Base-by-base conservation (phyloP, 352 stramenopile genomes). In the Phytophthora sp. region DNA sequence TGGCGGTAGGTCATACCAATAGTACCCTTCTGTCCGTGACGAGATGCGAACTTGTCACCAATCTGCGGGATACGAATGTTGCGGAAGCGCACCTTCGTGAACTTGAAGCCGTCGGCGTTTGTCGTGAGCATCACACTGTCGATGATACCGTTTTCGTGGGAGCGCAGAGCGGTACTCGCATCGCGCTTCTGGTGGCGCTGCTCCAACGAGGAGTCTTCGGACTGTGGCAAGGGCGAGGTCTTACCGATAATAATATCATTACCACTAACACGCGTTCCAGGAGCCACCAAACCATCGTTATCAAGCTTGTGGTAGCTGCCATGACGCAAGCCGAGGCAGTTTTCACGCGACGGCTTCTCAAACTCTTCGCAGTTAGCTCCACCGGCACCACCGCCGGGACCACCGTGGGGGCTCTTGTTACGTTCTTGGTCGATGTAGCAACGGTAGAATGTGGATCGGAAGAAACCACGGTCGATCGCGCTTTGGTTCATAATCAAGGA, bases 401-500 rank as follows among this genome's bases (percentile, higher is more conserved):
- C 84, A 35, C 87, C 84, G 44, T 89, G 81, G 2, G 84, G 85
- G 21, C 81, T 93, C 77, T 93, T 93, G 68, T 95, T 95, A 15
- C 83, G 83, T 53, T 95, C 84, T 71, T 99, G 90, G 57, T 99
- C 97, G 53, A 97, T 96, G 80, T 99, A 99, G 68, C 96, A 99
- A 21, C 97, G 88, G 76, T 99, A 99, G 82, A 99, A 99, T 2
- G 97, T 99, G 27, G 96, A 99, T 12, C 98, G 89, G 84, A 99
- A 99, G 48, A 99, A 91, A 41, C 98, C 98, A 38, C 98, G 92
- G 70, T 99, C 98, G 60, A 99, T 99, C 12, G 97, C 96, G 73
- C 88, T 98, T 72, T 99, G 97, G 81, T 99, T 99, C 94, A 99
- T 98, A 79, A 99, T 99, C 50, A 99, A 76, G 24, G 97, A 99